phyloP scores from a whole-genome alignment of 140 eudicot species.

The Ambrosia hybrid region DNA sequence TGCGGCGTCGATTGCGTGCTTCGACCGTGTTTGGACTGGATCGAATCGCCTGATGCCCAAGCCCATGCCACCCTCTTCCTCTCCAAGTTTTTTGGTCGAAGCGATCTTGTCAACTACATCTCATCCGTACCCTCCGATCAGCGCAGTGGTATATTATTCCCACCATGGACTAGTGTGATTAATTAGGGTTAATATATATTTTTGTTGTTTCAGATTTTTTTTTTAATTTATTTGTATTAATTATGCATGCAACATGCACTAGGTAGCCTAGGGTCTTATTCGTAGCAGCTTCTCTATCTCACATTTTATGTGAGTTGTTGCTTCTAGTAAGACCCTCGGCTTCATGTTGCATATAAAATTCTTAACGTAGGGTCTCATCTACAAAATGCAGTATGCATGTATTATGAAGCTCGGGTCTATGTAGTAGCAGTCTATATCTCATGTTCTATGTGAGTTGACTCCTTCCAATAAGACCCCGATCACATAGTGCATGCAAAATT shows the following conservation, averaged over 20 bases:
- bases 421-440: too few species aligned
- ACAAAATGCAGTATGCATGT: too few species aligned
- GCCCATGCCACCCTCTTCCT: constrained; percentile 74
- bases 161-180: neutral
- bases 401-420: too few species aligned
- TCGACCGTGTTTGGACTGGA: constrained; percentile 66
- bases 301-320: neutral
- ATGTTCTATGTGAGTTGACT: too few species aligned
- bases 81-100: constrained; percentile 88
- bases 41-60: constrained; percentile 59
- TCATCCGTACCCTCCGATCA: constrained; percentile 48
- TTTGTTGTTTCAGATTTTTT: neutral
- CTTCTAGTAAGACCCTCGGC: too few species aligned
- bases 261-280: neutral
- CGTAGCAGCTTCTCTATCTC: neutral
- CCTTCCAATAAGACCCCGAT: too few species aligned
- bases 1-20: constrained; percentile 58
- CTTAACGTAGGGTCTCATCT: too few species aligned
- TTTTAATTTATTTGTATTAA: neutral
- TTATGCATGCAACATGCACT: constrained; percentile 1
- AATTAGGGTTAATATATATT: too few species aligned
- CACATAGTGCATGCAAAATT: too few species aligned
- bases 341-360: too few species aligned
- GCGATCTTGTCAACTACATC: constrained; percentile 67
- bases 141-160: constrained; percentile 43